phyloP scores from a whole-genome alignment of 306 rosid genomes.

The Sicyos baderoa region DNA sequence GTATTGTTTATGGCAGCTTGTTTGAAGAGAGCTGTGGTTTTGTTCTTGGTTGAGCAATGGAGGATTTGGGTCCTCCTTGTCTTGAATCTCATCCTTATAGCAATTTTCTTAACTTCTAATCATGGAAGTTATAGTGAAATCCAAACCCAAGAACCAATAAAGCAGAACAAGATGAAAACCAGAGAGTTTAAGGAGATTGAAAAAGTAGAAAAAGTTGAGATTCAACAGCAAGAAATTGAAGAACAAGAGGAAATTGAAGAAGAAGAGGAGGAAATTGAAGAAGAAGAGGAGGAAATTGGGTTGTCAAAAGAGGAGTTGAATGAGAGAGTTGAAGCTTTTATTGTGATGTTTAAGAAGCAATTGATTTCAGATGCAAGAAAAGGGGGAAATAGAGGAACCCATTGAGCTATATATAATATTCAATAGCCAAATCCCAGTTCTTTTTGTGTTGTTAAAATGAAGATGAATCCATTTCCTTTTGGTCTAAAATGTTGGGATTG shows the following conservation, averaged over 20 bases:
- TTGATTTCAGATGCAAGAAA: slow-evolving; percentile 64
- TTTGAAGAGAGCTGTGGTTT: slow-evolving; percentile 34
- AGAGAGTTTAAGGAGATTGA: slow-evolving; percentile 17
- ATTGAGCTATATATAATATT: background rate
- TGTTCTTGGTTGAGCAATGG: slow-evolving; percentile 67
- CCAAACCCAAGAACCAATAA: background rate
- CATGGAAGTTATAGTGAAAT: slow-evolving; percentile 2
- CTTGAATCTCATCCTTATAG: slow-evolving; percentile 62
- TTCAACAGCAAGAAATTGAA: background rate
- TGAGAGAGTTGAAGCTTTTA: slow-evolving; percentile 89
- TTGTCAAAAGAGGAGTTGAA: slow-evolving; percentile 81
- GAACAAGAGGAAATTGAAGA: background rate
- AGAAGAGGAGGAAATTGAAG: slow-evolving; percentile 7
- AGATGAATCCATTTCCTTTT: background rate
- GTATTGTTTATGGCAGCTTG: slow-evolving; percentile 56
- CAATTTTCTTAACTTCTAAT: slow-evolving; percentile 64
- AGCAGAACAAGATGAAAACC: slow-evolving; percentile 22
- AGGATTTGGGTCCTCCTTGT: slow-evolving; percentile 74
- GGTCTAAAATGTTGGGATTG: background rate
- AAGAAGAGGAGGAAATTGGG: slow-evolving; percentile 13
- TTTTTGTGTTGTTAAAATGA: background rate
- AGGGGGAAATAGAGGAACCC: slow-evolving; percentile 12
- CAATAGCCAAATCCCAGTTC: slow-evolving; percentile 6
- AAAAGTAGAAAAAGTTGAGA: slow-evolving; percentile 25
- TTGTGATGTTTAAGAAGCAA: slow-evolving; percentile 80